A percentile compares a stretch with the other conserved stretches of the same genome.
These are phyloP conservation scores for Acanthochlamys bracteata DNA, from an alignment of 106 monocot genomes.

Conservation along the genomic window DNA sequence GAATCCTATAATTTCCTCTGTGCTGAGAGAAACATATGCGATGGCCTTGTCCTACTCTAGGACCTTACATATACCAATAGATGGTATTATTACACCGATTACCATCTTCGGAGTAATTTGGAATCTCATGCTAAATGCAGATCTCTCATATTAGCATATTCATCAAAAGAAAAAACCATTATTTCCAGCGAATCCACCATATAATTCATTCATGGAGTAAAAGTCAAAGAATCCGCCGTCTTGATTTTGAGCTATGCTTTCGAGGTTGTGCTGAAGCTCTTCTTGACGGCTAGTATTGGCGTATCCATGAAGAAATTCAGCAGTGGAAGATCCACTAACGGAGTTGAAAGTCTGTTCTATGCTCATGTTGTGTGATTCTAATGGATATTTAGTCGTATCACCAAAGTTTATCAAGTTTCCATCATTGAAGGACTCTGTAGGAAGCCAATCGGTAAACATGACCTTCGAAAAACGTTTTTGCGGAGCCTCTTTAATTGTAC, in stretches of 20 bases:
- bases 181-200: not conserved
- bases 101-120: not conserved
- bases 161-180: not conserved
- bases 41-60: no score
- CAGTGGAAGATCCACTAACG: slow-evolving; percentile 7
- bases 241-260: slow-evolving; percentile 8
- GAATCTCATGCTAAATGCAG: not conserved
- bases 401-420: not conserved
- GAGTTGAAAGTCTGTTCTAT: slow-evolving; percentile 1
- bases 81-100: not conserved
- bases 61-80: no score
- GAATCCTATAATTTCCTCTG: no score
- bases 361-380: slow-evolving; percentile 7
- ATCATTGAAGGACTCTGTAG: not conserved
- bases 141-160: not conserved
- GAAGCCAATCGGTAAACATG: slow-evolving; percentile 26
- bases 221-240: slow-evolving; percentile 21
- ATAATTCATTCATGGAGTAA: not conserved
- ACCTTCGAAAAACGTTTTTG: not conserved
- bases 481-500: not conserved
- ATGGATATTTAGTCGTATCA: not conserved
- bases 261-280: slow-evolving; percentile 22
- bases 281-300: slow-evolving; percentile 15
- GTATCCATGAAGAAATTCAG: slow-evolving; percentile 20
- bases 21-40: no score